Evolutionary conservation across 2,329 filamentous ascomycete genomes (phyloP).

Genomic region (Trichoderma pleuroti): DNA sequence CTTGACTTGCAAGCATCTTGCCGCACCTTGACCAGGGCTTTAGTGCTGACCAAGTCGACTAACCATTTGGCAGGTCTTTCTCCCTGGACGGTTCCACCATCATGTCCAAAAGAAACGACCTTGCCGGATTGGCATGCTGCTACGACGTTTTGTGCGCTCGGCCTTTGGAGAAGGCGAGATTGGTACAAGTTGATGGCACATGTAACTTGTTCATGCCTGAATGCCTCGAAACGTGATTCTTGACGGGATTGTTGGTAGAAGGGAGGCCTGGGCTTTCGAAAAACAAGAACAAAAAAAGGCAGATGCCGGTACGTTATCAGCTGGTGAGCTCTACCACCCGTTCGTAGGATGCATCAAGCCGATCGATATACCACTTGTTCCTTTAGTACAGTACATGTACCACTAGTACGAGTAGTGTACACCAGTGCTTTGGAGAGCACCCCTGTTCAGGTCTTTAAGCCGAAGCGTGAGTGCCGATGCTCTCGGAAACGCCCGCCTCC

Average conservation of each 20-base stretch:
- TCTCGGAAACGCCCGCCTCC: conserved; percentile 18
- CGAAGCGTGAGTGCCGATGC: conserved; percentile 16
- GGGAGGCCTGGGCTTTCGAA: not conserved
- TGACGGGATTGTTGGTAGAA: not conserved
- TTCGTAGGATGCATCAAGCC: not conserved
- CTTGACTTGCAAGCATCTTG: conserved; percentile 19
- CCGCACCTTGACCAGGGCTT: conserved; percentile 17
- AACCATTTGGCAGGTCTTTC: conserved; percentile 19
- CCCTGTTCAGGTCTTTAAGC: conserved; percentile 12
- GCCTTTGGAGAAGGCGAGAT: not conserved
- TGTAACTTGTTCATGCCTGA: not conserved
- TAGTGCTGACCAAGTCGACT: conserved; percentile 18
- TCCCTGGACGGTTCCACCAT: conserved; percentile 8
- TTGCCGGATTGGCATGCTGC: not conserved
- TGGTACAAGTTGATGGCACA: not conserved
- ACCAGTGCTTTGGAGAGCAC: not conserved
- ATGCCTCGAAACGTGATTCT: not conserved
- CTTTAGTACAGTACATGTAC: not conserved
- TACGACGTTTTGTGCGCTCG: not conserved
- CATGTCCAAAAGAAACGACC: not conserved
- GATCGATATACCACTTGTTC: not conserved
- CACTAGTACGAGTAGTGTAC: no score
- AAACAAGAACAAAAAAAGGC: not conserved
- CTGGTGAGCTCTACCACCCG: not conserved
- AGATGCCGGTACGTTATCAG: not conserved